These are phyloP conservation scores for Paracoccidioides brasiliensis DNA, from an alignment of 2,329 filamentous ascomycete genomes.

Conservation along the genomic window DNA sequence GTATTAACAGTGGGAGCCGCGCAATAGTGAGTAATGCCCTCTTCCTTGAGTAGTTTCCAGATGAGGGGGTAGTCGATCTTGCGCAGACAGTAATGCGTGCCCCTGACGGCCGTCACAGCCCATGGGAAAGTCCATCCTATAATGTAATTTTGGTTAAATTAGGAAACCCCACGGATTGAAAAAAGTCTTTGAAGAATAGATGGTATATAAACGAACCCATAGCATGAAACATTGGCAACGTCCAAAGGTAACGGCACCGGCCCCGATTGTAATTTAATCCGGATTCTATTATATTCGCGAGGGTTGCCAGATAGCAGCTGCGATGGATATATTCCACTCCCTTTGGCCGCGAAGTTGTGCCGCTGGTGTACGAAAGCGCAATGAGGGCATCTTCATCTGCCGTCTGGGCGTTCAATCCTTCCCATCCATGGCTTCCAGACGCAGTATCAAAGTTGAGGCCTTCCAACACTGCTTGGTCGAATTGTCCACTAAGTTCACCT, in stretches of 20 bases:
- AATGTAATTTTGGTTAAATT: not conserved
- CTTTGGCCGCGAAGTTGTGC: slow-evolving; percentile 83
- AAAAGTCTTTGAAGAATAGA: slow-evolving; percentile 19
- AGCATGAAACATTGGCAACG: slow-evolving; percentile 71
- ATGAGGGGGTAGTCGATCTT: slow-evolving; percentile 93
- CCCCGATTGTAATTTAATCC: slow-evolving; percentile 60
- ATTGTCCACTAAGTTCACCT: slow-evolving; percentile 62
- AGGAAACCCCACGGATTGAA: slow-evolving; percentile 46
- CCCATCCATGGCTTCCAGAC: slow-evolving; percentile 61
- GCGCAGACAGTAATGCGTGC: slow-evolving; percentile 86
- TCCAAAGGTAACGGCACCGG: slow-evolving; percentile 78
- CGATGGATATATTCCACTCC: slow-evolving; percentile 87
- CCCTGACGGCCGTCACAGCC: slow-evolving; percentile 82
- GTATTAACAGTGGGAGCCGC: slow-evolving; percentile 96
- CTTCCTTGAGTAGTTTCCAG: slow-evolving; percentile 75
- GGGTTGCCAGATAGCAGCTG: slow-evolving; percentile 68
- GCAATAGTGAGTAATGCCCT: slow-evolving; percentile 87
- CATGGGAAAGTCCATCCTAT: slow-evolving; percentile 73
- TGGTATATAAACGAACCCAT: slow-evolving; percentile 31
- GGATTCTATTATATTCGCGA: slow-evolving; percentile 81
- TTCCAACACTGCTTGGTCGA: slow-evolving; percentile 70
- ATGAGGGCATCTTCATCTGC: slow-evolving; percentile 67
- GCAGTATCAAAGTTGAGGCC: slow-evolving; percentile 59
- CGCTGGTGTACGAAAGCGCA: slow-evolving; percentile 85
- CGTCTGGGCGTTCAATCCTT: slow-evolving; percentile 55